A percentile compares a stretch with the other conserved stretches of the same genome.
Conservation (phyloP, 208 protist genomes). For the Tritrichomonas musculus region DNA sequence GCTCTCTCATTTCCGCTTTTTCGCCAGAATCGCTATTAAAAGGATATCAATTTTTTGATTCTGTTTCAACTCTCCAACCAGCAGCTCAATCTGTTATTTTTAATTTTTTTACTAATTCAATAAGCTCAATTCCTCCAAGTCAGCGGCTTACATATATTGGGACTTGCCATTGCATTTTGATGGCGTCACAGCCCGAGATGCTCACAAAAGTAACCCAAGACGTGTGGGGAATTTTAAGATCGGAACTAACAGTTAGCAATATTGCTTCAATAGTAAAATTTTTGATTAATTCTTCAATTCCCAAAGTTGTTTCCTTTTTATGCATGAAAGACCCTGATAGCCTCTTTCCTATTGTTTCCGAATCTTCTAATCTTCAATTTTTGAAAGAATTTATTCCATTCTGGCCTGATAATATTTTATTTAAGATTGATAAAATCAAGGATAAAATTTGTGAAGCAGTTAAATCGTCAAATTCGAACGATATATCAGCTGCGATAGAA, state of each 20-base stretch:
- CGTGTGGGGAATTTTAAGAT: background rate
- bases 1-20: background rate
- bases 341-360: background rate
- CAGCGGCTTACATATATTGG: background rate
- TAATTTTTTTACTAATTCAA: background rate
- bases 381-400: background rate
- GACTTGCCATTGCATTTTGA: background rate
- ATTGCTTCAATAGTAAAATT: background rate
- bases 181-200: background rate
- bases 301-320: background rate
- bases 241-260: background rate
- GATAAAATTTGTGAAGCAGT: background rate
- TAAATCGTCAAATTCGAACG: background rate
- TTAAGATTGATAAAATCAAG: background rate
- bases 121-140: background rate
- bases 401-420: background rate
- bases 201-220: background rate
- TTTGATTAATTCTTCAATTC: background rate
- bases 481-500: constrained; percentile 8
- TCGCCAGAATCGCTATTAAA: background rate
- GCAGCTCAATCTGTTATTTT: background rate
- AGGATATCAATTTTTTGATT: background rate
- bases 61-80: background rate
- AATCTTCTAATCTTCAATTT: background rate
- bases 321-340: background rate